These are phyloP conservation scores for Xylariaceae sp. DNA, from an alignment of 2,329 filamentous ascomycete genomes.

Conservation along the genomic window DNA sequence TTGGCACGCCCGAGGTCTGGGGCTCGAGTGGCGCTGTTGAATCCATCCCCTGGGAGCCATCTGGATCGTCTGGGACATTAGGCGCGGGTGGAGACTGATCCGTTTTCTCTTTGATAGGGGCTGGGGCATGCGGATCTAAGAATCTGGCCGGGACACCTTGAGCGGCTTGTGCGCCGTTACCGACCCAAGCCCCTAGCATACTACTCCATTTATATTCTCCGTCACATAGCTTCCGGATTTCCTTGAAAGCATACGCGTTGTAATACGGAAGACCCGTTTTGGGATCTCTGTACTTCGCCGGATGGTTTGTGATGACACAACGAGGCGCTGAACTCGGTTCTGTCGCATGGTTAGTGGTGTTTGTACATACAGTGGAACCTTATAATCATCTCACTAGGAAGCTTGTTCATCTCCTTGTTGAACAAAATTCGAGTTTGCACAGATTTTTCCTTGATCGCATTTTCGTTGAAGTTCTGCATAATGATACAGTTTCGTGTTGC, in stretches of 20 bases:
- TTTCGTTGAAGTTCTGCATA: slow-evolving; percentile 58
- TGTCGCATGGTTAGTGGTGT: slow-evolving; percentile 28
- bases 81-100: slow-evolving; percentile 9
- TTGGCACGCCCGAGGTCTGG: too few species aligned
- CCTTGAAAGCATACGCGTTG: slow-evolving; percentile 75
- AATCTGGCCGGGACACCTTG: slow-evolving; percentile 81
- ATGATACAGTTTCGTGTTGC: slow-evolving; percentile 59
- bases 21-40: neutral
- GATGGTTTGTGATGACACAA: slow-evolving; percentile 80
- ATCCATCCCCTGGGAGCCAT: slow-evolving; percentile 6
- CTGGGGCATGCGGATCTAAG: slow-evolving; percentile 39
- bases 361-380: neutral
- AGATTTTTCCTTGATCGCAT: slow-evolving; percentile 53
- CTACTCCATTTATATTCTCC: slow-evolving; percentile 81
- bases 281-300: slow-evolving; percentile 81
- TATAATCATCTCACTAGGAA: slow-evolving; percentile 46
- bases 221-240: slow-evolving; percentile 70
- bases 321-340: slow-evolving; percentile 52
- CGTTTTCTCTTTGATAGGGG: slow-evolving; percentile 27
- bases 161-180: slow-evolving; percentile 61
- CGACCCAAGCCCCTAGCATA: slow-evolving; percentile 80
- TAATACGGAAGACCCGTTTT: slow-evolving; percentile 79
- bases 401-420: slow-evolving; percentile 56
- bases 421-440: slow-evolving; percentile 60
- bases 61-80: slow-evolving; percentile 3